Evolutionary conservation across 345 rosid genomes (phyloP).

Genomic region (Acer campestre): DNA sequence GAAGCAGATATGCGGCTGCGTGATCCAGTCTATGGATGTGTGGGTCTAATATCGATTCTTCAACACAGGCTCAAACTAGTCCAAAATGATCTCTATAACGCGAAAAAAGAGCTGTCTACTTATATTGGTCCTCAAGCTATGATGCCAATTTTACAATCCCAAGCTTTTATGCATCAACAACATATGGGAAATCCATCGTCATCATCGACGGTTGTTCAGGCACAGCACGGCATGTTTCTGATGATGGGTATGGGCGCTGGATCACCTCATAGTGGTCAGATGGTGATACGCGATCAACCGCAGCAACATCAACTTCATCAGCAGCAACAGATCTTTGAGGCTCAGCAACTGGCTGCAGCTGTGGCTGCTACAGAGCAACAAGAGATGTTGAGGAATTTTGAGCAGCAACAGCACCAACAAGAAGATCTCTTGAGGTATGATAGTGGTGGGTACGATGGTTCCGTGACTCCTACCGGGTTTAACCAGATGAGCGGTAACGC

Average conservation of each 20-base stretch:
- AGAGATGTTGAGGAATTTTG: slow-evolving; percentile 59
- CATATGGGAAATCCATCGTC: slow-evolving; percentile 41
- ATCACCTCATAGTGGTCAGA: slow-evolving; percentile 26
- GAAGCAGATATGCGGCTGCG: slow-evolving; percentile 81
- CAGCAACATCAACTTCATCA: slow-evolving; percentile 34
- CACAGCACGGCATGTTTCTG: slow-evolving; percentile 38
- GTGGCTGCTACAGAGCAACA: slow-evolving; percentile 62
- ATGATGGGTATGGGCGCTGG: slow-evolving; percentile 55
- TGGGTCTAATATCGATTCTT: slow-evolving; percentile 68
- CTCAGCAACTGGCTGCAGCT: slow-evolving; percentile 62
- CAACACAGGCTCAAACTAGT: slow-evolving; percentile 63
- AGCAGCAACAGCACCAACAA: slow-evolving; percentile 43
- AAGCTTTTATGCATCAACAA: slow-evolving; percentile 32
- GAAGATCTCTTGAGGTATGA: slow-evolving; percentile 53
- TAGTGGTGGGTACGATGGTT: slow-evolving; percentile 32
- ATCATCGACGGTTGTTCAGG: slow-evolving; percentile 29
- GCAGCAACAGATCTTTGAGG: slow-evolving; percentile 59
- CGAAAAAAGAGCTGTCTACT: slow-evolving; percentile 59
- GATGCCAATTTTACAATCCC: slow-evolving; percentile 46
- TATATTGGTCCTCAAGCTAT: slow-evolving; percentile 54
- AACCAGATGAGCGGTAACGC: slow-evolving; percentile 35
- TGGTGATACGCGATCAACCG: slow-evolving; percentile 43
- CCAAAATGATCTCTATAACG: slow-evolving; percentile 48
- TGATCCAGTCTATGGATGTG: slow-evolving; percentile 89
- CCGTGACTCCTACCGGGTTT: slow-evolving; percentile 43